Percentiles rank a stretch among this genome's conserved stretches.
Evolutionary conservation across 2,329 filamentous ascomycete genomes (phyloP).

Genomic region (Aspergillus floridensis): DNA sequence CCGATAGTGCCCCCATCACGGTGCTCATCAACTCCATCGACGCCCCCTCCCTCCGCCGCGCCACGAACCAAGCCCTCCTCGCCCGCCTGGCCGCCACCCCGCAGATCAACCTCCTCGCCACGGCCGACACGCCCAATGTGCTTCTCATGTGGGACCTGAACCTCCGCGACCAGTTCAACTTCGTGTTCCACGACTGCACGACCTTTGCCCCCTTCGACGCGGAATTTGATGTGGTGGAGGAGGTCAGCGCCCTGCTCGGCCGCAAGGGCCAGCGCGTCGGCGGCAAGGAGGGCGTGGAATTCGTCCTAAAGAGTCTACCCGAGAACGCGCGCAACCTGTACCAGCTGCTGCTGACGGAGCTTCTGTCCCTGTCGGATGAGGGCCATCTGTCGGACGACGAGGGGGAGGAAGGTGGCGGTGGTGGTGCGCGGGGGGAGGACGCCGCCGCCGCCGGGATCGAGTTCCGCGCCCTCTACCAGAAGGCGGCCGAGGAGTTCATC

Average conservation of each 20-base stretch:
- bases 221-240: constrained; percentile 82
- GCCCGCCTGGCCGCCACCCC: constrained; percentile 73
- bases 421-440: constrained; percentile 32
- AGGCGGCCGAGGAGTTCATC: constrained; percentile 94
- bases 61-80: constrained; percentile 67
- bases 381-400: constrained; percentile 52
- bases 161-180: constrained; percentile 77
- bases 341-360: constrained; percentile 77
- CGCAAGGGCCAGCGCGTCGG: constrained; percentile 75
- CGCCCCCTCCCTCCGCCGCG: constrained; percentile 69
- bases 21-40: constrained; percentile 86
- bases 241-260: constrained; percentile 82
- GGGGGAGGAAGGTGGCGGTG: constrained; percentile 34
- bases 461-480: constrained; percentile 88
- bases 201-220: constrained; percentile 74
- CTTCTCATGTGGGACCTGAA: constrained; percentile 85
- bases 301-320: constrained; percentile 83
- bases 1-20: constrained; percentile 50
- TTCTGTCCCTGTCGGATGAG: constrained; percentile 67
- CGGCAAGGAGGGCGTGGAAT: constrained; percentile 86
- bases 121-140: constrained; percentile 85
- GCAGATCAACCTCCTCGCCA: constrained; percentile 70
- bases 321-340: constrained; percentile 91
- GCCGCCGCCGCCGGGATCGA: constrained; percentile 68
- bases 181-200: constrained; percentile 90